These are phyloP conservation scores for Aspergillus proliferans DNA, from an alignment of 2,329 filamentous ascomycete genomes.

Conservation along the genomic window DNA sequence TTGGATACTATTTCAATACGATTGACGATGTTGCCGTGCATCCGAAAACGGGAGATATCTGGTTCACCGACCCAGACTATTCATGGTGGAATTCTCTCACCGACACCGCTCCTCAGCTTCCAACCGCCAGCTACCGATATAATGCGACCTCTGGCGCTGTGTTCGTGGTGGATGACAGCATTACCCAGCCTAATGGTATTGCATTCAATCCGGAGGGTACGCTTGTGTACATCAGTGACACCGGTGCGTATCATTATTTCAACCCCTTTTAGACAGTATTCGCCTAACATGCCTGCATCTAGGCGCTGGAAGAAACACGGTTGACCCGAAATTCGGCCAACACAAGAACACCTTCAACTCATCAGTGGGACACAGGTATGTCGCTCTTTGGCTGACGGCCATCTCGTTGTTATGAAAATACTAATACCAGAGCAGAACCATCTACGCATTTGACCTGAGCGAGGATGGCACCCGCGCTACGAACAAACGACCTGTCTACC, in stretches of 20 bases:
- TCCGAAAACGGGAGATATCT: constrained; percentile 44
- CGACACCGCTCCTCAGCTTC: constrained; percentile 30
- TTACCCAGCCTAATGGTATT: constrained; percentile 42
- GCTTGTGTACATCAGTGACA: constrained; percentile 43
- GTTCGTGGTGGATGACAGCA: constrained; percentile 35
- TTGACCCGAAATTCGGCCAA: constrained; percentile 15
- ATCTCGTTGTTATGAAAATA: not conserved
- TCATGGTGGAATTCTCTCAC: constrained; percentile 31
- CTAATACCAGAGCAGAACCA: constrained; percentile 13
- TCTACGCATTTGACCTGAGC: constrained; percentile 38
- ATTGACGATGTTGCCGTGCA: constrained; percentile 16
- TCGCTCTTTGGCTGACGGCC: not conserved
- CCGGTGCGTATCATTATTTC: constrained; percentile 10
- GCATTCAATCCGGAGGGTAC: constrained; percentile 40
- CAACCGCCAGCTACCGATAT: constrained; percentile 38
- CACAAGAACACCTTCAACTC: constrained; percentile 24
- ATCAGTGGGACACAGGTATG: constrained; percentile 16
- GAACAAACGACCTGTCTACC: constrained; percentile 37
- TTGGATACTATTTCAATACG: constrained; percentile 28
- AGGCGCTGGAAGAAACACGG: constrained; percentile 16
- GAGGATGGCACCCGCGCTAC: constrained; percentile 28
- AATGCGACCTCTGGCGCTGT: constrained; percentile 36
- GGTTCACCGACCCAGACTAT: constrained; percentile 46
- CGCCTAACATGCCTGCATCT: not conserved
- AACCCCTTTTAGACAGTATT: not conserved